phyloP scores from a whole-genome alignment of 169 alveolate genomes.

The Plasmodium berghei region DNA sequence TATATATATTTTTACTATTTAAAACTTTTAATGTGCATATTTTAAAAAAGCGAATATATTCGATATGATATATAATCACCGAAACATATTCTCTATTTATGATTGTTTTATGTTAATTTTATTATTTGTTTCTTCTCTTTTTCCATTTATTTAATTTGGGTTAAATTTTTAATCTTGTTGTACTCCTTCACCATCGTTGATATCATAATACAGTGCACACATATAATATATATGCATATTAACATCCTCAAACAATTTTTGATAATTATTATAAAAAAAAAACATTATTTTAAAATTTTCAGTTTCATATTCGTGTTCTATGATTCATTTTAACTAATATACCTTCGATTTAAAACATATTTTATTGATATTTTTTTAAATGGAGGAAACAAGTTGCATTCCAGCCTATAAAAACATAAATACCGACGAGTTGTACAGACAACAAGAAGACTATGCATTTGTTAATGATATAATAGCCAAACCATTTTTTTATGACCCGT shows the following conservation, averaged over 20 bases:
- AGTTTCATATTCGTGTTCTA: too few species aligned
- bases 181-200: too few species aligned
- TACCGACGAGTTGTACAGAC: constrained; percentile 32
- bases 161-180: too few species aligned
- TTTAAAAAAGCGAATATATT: constrained; percentile 8
- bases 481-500: constrained; percentile 39
- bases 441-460: constrained; percentile 70
- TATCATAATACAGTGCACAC: neutral
- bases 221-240: constrained; percentile 1
- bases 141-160: too few species aligned
- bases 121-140: neutral
- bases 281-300: too few species aligned
- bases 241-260: neutral
- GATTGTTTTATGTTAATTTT: neutral
- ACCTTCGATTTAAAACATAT: too few species aligned
- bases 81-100: constrained; percentile 3
- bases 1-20: constrained; percentile 26
- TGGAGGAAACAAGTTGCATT: constrained; percentile 54
- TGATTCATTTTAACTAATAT: too few species aligned
- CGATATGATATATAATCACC: constrained; percentile 2
- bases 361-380: constrained; percentile 3
- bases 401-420: constrained; percentile 66
- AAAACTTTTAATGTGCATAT: constrained; percentile 20
- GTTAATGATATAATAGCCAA: constrained; percentile 67
- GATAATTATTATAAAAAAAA: too few species aligned